Percentiles rank a stretch among this genome's conserved stretches.
Evolutionary conservation across 208 protist genomes (phyloP).

Genomic region (Trypanosoma lewisi): DNA sequence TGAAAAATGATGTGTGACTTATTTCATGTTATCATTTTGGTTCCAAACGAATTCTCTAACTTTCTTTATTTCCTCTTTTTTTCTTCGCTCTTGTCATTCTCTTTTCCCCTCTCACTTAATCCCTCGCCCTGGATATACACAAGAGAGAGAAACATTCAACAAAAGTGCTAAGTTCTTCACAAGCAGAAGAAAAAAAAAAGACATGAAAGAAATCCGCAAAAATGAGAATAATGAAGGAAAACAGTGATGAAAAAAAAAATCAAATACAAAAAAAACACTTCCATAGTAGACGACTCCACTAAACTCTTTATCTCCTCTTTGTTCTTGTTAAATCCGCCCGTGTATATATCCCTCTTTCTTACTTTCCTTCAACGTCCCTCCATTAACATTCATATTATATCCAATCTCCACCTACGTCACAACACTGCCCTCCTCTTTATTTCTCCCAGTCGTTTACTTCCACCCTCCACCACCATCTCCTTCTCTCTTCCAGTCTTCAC

Average conservation of each 20-base stretch:
- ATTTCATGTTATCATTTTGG: no score
- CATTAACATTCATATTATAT: no score
- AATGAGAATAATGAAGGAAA: not conserved
- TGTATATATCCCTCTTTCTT: slow-evolving; percentile 8
- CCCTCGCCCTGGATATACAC: not conserved
- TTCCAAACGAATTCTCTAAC: no score
- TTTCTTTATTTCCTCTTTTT: slow-evolving; percentile 9
- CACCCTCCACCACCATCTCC: no score
- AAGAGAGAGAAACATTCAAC: not conserved
- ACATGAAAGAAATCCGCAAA: not conserved
- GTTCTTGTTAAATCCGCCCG: not conserved
- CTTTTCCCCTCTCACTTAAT: slow-evolving; percentile 5
- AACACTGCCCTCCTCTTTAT: no score
- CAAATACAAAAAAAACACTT: not conserved
- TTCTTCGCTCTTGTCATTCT: not conserved
- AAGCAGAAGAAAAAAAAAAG: not conserved
- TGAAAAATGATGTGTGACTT: no score
- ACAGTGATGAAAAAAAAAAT: not conserved
- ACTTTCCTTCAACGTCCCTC: not conserved
- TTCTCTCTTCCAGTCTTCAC: no score
- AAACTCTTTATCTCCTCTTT: not conserved
- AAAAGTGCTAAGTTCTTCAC: not conserved
- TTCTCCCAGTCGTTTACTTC: no score
- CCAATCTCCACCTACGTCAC: no score
- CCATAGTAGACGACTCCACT: not conserved